Evolutionary conservation across 331 rosid species (phyloP).

Genomic region (Malus hybrid): DNA sequence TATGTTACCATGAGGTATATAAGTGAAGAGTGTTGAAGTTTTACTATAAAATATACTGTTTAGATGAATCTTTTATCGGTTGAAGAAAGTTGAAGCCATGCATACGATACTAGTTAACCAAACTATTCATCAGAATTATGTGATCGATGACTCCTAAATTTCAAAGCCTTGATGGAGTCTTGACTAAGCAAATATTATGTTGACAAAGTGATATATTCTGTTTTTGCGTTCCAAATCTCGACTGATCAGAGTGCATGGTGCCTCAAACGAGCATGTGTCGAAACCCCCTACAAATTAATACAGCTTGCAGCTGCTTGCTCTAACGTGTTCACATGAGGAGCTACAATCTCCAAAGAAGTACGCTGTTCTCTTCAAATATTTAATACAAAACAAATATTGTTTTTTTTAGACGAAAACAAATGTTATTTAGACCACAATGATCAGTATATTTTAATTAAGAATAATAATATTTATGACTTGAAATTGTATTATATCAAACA

Average conservation of each 20-base stretch:
- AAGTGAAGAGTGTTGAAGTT: too few species aligned
- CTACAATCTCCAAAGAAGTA: background rate
- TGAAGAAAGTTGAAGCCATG: too few species aligned
- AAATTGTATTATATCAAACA: background rate
- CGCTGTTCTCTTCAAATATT: background rate
- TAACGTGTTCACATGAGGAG: background rate
- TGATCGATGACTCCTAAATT: background rate
- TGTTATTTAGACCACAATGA: too few species aligned
- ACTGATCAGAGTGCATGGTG: background rate
- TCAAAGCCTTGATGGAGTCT: background rate
- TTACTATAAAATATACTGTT: too few species aligned
- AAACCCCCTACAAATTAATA: background rate
- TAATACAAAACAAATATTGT: too few species aligned
- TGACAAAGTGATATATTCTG: background rate
- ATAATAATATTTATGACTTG: too few species aligned
- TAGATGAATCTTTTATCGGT: too few species aligned
- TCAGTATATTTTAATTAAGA: too few species aligned
- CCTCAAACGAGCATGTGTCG: background rate
- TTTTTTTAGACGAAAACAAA: too few species aligned
- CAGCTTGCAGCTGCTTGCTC: background rate
- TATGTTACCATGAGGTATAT: too few species aligned
- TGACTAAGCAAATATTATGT: background rate
- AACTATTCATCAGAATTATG: background rate
- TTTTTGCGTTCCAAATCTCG: background rate
- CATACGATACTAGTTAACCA: too few species aligned